Percentiles rank a stretch among this genome's conserved stretches.
phyloP scores from a whole-genome alignment of 1,284 basidiomycete species.

The Ustilago esculenta region DNA sequence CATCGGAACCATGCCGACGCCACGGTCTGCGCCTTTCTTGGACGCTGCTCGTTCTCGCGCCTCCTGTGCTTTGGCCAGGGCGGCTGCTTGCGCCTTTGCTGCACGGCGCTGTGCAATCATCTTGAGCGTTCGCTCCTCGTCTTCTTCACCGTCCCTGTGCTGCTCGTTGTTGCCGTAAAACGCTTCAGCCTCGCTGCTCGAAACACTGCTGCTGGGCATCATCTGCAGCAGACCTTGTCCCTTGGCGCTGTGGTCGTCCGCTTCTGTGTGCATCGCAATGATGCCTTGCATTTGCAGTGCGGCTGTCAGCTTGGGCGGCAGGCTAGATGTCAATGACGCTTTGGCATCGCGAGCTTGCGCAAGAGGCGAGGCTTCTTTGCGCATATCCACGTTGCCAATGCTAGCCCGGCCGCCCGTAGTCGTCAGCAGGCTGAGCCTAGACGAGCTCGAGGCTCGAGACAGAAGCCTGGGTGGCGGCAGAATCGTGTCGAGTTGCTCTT shows the following conservation, averaged over 20 bases:
- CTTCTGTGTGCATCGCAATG: constrained; percentile 29
- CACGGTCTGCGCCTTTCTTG: too few species aligned
- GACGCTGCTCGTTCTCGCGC: constrained; percentile 9
- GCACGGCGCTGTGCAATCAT: constrained; percentile 58
- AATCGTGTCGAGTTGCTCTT: constrained; percentile 43
- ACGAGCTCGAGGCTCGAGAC: constrained; percentile 46
- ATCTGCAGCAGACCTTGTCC: constrained; percentile 46
- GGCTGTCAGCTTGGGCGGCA: constrained; percentile 40
- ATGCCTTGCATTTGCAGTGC: constrained; percentile 48
- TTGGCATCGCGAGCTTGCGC: constrained; percentile 4
- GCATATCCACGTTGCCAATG: constrained; percentile 30
- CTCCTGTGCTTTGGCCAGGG: constrained; percentile 20
- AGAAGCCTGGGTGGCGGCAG: constrained; percentile 42
- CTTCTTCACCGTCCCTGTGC: constrained; percentile 48
- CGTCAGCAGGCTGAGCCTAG: constrained; percentile 49
- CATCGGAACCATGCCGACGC: constrained; percentile 10
- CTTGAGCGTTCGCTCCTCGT: constrained; percentile 63
- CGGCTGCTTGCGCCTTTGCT: constrained; percentile 39
- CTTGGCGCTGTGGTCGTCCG: constrained; percentile 1
- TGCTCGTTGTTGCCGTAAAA: constrained; percentile 7
- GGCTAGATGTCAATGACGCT: constrained; percentile 25
- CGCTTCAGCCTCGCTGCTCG: constrained; percentile 47
- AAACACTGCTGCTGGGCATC: constrained; percentile 61
- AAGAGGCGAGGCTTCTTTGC: constrained; percentile 15
- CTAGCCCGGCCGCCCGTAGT: constrained; percentile 50